Percentiles rank a stretch among this genome's conserved stretches.
phyloP scores from a whole-genome alignment of 257 asterid species.

The Solanum dulcamara region DNA sequence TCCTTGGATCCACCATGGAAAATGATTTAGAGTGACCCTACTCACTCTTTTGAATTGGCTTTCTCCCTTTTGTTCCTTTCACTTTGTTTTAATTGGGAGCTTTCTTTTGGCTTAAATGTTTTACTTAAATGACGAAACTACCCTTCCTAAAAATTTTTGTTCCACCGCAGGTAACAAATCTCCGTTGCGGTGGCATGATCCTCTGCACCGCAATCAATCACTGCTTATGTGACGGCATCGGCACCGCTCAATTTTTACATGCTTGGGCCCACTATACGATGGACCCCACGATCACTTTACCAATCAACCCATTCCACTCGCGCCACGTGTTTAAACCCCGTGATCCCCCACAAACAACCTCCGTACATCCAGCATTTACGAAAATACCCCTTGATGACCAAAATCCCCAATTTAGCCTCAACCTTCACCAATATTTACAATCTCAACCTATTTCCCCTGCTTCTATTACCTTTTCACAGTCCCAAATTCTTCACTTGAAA shows the following conservation, averaged over 20 bases:
- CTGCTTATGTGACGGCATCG: constrained; percentile 74
- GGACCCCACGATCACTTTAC: constrained; percentile 10
- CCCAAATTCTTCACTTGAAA: constrained; percentile 51
- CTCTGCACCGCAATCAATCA: constrained; percentile 65
- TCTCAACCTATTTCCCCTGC: constrained; percentile 51
- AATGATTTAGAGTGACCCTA: constrained; percentile 15
- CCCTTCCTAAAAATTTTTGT: neutral
- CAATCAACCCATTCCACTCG: constrained; percentile 35
- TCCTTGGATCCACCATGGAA: neutral
- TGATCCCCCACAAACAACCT: constrained; percentile 26
- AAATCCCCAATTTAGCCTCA: constrained; percentile 12
- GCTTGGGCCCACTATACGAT: constrained; percentile 66
- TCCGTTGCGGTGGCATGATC: constrained; percentile 66
- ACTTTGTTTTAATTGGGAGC: neutral
- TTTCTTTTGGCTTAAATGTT: neutral
- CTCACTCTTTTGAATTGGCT: constrained; percentile 4
- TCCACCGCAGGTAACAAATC: constrained; percentile 50
- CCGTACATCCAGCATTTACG: constrained; percentile 39
- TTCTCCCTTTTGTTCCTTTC: constrained; percentile 5
- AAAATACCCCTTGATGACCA: neutral
- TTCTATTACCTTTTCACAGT: constrained; percentile 40
- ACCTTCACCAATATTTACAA: constrained; percentile 29
- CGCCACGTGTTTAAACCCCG: constrained; percentile 70
- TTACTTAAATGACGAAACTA: neutral
- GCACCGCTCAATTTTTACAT: constrained; percentile 68